Percentiles rank a stretch among this genome's conserved stretches.
Evolutionary conservation across 2,329 filamentous ascomycete species (phyloP).

Genomic region (Fusarium bulbicola): DNA sequence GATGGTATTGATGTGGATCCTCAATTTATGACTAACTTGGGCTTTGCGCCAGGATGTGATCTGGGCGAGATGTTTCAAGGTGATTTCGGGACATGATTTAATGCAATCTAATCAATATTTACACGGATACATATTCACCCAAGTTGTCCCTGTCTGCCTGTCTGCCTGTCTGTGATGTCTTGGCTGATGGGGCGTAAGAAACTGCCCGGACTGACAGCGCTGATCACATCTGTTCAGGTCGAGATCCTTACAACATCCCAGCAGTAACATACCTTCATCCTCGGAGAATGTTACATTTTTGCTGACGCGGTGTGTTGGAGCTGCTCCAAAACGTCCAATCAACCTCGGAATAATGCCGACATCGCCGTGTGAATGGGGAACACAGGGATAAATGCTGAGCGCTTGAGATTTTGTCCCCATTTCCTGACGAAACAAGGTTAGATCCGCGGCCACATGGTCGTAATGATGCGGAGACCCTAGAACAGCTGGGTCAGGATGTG

Average conservation of each 20-base stretch:
- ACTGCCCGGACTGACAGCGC: background rate
- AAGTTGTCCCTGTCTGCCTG: background rate
- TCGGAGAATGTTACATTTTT: background rate
- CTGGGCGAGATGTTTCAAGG: conserved; percentile 61
- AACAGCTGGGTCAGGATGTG: background rate
- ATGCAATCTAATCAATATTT: conserved; percentile 26
- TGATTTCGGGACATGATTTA: conserved; percentile 49
- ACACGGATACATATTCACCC: background rate
- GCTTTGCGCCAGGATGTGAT: conserved; percentile 70
- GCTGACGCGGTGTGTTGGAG: background rate
- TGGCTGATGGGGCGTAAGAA: background rate
- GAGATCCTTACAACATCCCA: background rate
- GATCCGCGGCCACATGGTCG: conserved; percentile 22
- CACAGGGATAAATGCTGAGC: conserved; percentile 12
- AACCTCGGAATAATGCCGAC: background rate
- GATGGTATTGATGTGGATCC: conserved; percentile 63
- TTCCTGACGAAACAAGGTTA: conserved; percentile 37
- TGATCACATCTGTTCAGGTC: background rate
- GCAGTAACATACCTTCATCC: background rate
- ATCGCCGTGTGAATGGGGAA: conserved; percentile 1
- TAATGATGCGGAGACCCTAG: conserved; percentile 14
- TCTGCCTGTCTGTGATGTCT: background rate
- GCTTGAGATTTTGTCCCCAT: conserved; percentile 35
- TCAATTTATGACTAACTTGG: conserved; percentile 73
- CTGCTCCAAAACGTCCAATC: background rate